These are phyloP conservation scores for Plectosphaerella sp. DNA, from an alignment of 2,329 filamentous ascomycete genomes.

Conservation along the genomic window DNA sequence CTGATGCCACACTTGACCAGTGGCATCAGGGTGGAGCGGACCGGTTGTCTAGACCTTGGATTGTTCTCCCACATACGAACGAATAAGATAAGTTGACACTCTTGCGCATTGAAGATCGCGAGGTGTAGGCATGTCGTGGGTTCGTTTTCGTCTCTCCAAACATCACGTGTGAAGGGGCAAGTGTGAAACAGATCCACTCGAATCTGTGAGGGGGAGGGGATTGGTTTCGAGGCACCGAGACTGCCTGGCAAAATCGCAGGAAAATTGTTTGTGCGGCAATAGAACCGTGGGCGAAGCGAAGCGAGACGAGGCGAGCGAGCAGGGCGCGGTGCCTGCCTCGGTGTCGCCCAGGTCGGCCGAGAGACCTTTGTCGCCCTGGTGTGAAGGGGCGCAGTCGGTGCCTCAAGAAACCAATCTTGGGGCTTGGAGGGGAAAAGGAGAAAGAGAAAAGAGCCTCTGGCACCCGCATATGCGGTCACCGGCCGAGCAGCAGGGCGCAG, in stretches of 20 bases:
- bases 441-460: neutral
- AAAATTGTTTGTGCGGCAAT: neutral
- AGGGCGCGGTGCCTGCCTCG: neutral
- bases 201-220: neutral
- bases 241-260: too few relatives aligned
- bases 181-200: neutral
- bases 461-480: neutral
- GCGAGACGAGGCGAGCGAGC: neutral
- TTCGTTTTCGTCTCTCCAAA: constrained; percentile 11
- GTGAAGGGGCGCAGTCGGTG: neutral
- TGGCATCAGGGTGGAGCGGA: constrained; percentile 63
- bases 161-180: neutral
- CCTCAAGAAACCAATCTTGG: too few relatives aligned
- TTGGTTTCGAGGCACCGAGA: neutral
- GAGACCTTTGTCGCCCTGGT: neutral
- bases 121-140: constrained; percentile 61
- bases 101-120: constrained; percentile 51
- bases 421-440: neutral
- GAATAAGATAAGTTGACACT: constrained; percentile 53
- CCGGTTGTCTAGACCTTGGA: constrained; percentile 62
- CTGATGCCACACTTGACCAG: constrained; percentile 52
- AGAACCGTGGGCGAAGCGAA: neutral
- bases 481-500: neutral
- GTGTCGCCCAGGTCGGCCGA: neutral
- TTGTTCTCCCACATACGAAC: constrained; percentile 62